These are phyloP conservation scores for Magnaporthales sp. DNA, from an alignment of 2,329 filamentous ascomycete genomes.

Conservation along the genomic window DNA sequence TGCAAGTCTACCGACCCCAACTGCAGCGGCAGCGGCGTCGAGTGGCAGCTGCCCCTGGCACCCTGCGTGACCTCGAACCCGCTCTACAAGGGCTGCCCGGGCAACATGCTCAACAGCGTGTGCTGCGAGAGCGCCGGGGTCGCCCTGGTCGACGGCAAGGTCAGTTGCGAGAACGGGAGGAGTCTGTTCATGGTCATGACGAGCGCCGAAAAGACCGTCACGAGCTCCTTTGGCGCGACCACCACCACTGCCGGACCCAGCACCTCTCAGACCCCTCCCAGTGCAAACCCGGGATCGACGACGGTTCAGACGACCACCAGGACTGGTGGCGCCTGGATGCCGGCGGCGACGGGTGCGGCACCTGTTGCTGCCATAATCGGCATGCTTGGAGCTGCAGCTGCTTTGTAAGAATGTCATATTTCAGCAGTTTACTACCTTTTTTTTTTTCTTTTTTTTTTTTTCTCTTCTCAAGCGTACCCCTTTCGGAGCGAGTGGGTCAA, in stretches of 20 bases:
- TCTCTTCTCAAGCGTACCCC: background rate
- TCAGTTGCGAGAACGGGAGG: constrained; percentile 2
- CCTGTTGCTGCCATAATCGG: background rate
- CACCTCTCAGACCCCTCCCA: background rate
- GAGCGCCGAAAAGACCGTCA: background rate
- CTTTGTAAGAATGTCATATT: background rate
- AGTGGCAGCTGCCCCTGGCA: constrained; percentile 5
- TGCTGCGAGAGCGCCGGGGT: constrained; percentile 5
- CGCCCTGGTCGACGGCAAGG: constrained; percentile 18
- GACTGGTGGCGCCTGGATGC: background rate
- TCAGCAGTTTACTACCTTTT: background rate
- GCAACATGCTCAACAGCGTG: constrained; percentile 6
- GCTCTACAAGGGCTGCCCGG: constrained; percentile 5
- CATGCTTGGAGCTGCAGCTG: background rate
- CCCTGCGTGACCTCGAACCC: constrained; percentile 4
- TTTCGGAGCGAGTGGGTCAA: background rate
- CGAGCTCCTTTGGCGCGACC: background rate
- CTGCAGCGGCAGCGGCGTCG: constrained; percentile 1
- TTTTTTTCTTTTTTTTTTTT: background rate
- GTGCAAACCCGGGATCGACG: background rate
- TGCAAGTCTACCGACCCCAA: constrained; percentile 1
- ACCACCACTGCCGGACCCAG: background rate
- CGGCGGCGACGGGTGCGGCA: background rate
- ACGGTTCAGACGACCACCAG: background rate
- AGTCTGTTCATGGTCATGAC: constrained; percentile 4